Conservation (phyloP, 2,329 filamentous ascomycete genomes). For the Drechslerella coelobrocha region DNA sequence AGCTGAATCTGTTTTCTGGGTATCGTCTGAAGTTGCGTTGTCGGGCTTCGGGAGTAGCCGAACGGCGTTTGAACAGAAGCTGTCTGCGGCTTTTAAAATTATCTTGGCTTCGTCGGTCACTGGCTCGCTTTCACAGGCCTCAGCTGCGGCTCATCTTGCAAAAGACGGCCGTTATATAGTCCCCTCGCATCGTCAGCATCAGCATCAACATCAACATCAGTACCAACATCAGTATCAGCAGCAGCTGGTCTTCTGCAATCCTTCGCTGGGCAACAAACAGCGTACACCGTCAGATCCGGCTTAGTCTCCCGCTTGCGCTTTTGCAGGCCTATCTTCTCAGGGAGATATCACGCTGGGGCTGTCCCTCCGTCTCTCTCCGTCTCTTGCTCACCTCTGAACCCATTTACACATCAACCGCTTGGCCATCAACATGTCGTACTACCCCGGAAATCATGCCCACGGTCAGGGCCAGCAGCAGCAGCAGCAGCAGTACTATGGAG, state of each 20-base stretch:
- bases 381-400: constrained; percentile 7
- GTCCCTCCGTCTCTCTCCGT: not conserved
- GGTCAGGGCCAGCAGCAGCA: constrained; percentile 24
- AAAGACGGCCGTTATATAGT: too few relatives aligned
- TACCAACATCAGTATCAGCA: too few relatives aligned
- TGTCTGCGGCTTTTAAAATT: not conserved
- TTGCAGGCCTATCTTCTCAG: not conserved
- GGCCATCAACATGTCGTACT: constrained; percentile 48
- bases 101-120: not conserved
- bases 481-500: constrained; percentile 38
- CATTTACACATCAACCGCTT: constrained; percentile 23
- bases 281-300: constrained; percentile 5
- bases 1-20: not conserved
- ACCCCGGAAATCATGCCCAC: constrained; percentile 37
- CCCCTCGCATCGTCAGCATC: too few relatives aligned
- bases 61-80: not conserved
- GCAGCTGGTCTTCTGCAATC: too few relatives aligned
- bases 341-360: not conserved
- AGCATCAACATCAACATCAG: too few relatives aligned
- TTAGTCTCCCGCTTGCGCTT: not conserved
- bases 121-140: constrained; percentile 14
- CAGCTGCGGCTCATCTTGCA: constrained; percentile 42
- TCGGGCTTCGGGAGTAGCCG: not conserved
- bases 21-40: not conserved
- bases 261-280: too few relatives aligned